A percentile compares a stretch with the other conserved stretches of the same genome.
phyloP scores from a whole-genome alignment of 176 grass and related monocot genomes.

The Cenchrus purpureus region DNA sequence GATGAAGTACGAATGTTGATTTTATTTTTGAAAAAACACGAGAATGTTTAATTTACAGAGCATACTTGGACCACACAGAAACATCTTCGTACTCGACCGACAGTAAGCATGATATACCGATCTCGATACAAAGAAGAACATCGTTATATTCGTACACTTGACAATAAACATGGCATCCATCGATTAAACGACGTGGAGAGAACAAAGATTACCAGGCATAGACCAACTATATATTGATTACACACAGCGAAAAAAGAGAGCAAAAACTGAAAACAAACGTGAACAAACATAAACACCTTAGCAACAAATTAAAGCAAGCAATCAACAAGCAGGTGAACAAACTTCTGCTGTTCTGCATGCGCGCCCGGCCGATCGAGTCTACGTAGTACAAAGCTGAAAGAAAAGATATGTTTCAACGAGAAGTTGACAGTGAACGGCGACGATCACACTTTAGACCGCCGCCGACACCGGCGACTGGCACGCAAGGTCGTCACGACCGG shows the following conservation, averaged over 20 bases:
- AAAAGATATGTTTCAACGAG: background rate
- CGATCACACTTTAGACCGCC: constrained; percentile 4
- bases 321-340: constrained; percentile 13
- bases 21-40: too few relatives aligned
- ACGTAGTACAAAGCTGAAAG: background rate
- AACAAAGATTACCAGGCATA: background rate
- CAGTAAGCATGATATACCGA: background rate
- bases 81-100: background rate
- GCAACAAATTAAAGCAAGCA: background rate
- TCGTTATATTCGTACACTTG: background rate
- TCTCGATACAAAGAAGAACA: background rate
- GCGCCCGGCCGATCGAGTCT: background rate
- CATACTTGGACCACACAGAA: background rate
- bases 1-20: background rate
- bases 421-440: background rate
- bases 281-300: background rate
- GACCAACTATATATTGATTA: background rate
- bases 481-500: constrained; percentile 9
- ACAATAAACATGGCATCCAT: background rate
- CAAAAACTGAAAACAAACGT: background rate
- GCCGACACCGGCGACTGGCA: background rate
- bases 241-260: background rate
- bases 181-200: background rate
- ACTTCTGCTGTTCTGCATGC: constrained; percentile 7
- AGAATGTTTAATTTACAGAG: background rate